Percentiles rank a stretch among this genome's conserved stretches.
Evolutionary conservation across 768 basidiomycete species (phyloP).

Genomic region (Tricholoma sp.): DNA sequence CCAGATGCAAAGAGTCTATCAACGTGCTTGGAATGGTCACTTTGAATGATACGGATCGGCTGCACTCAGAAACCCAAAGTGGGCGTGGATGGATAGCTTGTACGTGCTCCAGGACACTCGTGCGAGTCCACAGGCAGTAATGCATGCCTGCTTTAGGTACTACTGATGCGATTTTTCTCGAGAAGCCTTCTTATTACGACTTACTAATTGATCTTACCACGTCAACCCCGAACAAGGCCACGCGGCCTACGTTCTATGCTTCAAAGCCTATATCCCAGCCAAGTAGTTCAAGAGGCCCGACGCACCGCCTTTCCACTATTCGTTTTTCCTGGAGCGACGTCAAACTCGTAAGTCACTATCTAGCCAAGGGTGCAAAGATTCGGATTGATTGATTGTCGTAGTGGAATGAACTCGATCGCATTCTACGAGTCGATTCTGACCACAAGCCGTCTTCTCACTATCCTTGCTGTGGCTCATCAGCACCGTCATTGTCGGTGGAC

Average conservation of each 20-base stretch:
- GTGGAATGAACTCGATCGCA: constrained; percentile 78
- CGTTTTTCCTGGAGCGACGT: constrained; percentile 85
- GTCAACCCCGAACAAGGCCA: constrained; percentile 50
- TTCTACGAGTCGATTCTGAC: constrained; percentile 52
- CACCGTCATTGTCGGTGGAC: constrained; percentile 20
- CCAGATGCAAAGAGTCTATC: constrained; percentile 47
- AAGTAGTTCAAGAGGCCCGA: constrained; percentile 31
- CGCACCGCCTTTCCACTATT: constrained; percentile 54
- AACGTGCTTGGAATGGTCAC: constrained; percentile 79
- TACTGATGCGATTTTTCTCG: constrained; percentile 80
- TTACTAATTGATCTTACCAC: constrained; percentile 77
- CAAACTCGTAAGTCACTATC: constrained; percentile 46
- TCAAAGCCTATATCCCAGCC: constrained; percentile 43
- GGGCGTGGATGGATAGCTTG: constrained; percentile 84
- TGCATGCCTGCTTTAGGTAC: constrained; percentile 41
- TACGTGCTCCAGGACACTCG: constrained; percentile 24
- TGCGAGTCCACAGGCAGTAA: not conserved
- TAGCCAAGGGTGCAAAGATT: not conserved
- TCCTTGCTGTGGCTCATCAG: constrained; percentile 29
- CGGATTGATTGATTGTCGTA: constrained; percentile 17
- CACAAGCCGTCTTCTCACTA: constrained; percentile 17
- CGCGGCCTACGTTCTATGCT: constrained; percentile 62
- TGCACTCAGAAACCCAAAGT: constrained; percentile 49
- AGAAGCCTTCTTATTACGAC: constrained; percentile 76
- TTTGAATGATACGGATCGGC: constrained; percentile 61